Base-by-base conservation (phyloP, 208 protist genomes). In the Trypanosoma mega region DNA sequence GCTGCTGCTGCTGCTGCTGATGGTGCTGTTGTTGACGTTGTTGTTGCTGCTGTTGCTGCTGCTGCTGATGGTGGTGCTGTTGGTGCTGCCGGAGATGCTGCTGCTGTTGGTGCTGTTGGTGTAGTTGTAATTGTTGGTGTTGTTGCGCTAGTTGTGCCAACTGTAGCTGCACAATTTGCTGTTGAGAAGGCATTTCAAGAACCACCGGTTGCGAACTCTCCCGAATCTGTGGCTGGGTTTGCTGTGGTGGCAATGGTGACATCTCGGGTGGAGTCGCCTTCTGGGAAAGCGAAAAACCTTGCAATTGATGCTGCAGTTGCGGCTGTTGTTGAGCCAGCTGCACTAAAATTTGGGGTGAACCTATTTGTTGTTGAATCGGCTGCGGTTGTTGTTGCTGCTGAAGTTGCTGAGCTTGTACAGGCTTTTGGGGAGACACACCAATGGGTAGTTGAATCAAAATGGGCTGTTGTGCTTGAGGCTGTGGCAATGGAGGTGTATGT, bases 141-240 rank as follows among this genome's bases (percentile, higher is more conserved):
- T 31, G 26, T 53, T 64, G 58, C 6, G 16, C 50, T 50, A 14
- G 16, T 76, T 6, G 75, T 20, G 9, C 33, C 16, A 71, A 21
- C 37, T 75, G 62, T 23, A 59, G 36, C 16, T 75, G 62, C 50
- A 70, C 54, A 16, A 53, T 54, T 48, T 73, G 65, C 11, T 65
- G 59, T 21, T 63, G 59, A 37, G 46, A 39, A 30, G 49, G 54
- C 24, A 59, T 30, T 30, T 27, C 34, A 11, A 1, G 9, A 23
- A 21, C 20, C 23, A 37, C 16, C 26, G 20, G 29, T 56, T 34
- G 44, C 26, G 53, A 47, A 31, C 23, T 49, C 45, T 18, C 23
- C 23, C 9, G 48, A 20, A n/a, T 24, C 24, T 26, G 27, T 5
- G 58, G 21, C 20, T 27, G 12, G 8, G 45, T 12, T 30, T 37